These are phyloP conservation scores for Xylariaceae sp. DNA, from an alignment of 2,329 filamentous ascomycete species.

Conservation along the genomic window DNA sequence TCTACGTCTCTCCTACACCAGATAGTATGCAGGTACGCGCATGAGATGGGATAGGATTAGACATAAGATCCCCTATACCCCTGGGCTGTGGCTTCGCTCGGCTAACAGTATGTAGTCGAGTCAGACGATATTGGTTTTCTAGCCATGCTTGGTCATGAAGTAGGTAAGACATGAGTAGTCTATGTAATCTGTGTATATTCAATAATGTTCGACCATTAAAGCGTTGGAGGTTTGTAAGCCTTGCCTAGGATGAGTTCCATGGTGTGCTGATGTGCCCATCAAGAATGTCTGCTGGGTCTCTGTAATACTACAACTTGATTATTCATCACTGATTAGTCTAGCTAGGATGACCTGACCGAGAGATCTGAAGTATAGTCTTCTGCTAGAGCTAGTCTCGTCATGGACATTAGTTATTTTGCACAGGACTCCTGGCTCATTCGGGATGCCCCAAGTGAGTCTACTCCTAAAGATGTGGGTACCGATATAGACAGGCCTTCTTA, in stretches of 20 bases:
- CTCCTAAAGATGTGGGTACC: slow-evolving; percentile 11
- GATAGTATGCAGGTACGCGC: slow-evolving; percentile 26
- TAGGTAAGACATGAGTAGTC: slow-evolving; percentile 6
- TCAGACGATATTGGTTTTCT: slow-evolving; percentile 1
- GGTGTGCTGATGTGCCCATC: slow-evolving; percentile 12
- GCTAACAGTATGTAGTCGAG: slow-evolving; percentile 6
- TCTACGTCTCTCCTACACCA: not conserved
- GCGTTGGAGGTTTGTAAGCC: slow-evolving; percentile 20
- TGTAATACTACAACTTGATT: slow-evolving; percentile 12
- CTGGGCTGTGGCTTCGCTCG: slow-evolving; percentile 2
- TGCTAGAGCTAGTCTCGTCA: slow-evolving; percentile 7
- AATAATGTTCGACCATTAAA: not conserved
- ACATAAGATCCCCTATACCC: slow-evolving; percentile 10
- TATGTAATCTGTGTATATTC: slow-evolving; percentile 8
- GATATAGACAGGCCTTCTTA: slow-evolving; percentile 9
- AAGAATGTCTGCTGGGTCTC: not conserved
- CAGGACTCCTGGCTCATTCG: slow-evolving; percentile 11
- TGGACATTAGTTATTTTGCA: slow-evolving; percentile 7
- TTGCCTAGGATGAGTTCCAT: not conserved
- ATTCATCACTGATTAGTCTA: slow-evolving; percentile 17
- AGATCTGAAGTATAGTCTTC: slow-evolving; percentile 5
- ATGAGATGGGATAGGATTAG: slow-evolving; percentile 7
- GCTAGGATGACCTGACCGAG: slow-evolving; percentile 9
- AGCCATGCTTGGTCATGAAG: not conserved
- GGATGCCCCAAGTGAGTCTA: not conserved